Evolutionary conservation across 768 basidiomycete species (phyloP).

Genomic region (Lentinula raphanica): DNA sequence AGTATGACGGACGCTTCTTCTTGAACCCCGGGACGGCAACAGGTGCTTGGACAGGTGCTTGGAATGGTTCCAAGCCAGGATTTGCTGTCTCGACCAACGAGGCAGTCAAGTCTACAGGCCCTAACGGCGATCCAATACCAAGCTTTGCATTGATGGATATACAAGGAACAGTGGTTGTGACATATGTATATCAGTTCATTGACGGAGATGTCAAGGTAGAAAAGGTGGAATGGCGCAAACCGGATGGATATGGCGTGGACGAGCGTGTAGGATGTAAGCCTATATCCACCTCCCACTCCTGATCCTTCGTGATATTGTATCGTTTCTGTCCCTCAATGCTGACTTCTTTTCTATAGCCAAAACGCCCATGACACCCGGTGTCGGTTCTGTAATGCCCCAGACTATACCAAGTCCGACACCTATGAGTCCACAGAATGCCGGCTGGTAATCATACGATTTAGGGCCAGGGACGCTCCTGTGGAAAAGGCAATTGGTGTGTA

Average conservation of each 20-base stretch:
- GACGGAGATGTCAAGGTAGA: conserved; percentile 92
- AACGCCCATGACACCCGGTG: conserved; percentile 19
- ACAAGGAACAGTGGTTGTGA: conserved; percentile 94
- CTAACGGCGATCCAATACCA: conserved; percentile 66
- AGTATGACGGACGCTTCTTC: conserved; percentile 89
- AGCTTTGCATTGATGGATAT: conserved; percentile 98
- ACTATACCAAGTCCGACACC: conserved; percentile 39
- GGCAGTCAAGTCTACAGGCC: conserved; percentile 21
- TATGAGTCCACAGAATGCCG: conserved; percentile 4
- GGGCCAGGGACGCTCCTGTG: not conserved
- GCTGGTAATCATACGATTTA: conserved; percentile 1
- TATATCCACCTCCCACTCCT: not conserved
- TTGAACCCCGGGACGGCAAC: conserved; percentile 94
- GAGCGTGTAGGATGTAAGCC: conserved; percentile 8
- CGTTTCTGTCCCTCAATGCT: not conserved
- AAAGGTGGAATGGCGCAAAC: conserved; percentile 82
- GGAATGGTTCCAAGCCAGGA: conserved; percentile 45
- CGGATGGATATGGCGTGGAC: conserved; percentile 29
- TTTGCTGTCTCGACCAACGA: not conserved
- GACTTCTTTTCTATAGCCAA: not conserved
- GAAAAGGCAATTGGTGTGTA: not conserved
- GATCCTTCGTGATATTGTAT: not conserved
- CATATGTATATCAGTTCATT: conserved; percentile 93
- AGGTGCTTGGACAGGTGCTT: conserved; percentile 85
- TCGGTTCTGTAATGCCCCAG: conserved; percentile 39